Percentiles rank a stretch among this genome's conserved stretches.
Conservation (phyloP, 2,329 filamentous ascomycete species). For the Phaeosphaeriaceae sp. region DNA sequence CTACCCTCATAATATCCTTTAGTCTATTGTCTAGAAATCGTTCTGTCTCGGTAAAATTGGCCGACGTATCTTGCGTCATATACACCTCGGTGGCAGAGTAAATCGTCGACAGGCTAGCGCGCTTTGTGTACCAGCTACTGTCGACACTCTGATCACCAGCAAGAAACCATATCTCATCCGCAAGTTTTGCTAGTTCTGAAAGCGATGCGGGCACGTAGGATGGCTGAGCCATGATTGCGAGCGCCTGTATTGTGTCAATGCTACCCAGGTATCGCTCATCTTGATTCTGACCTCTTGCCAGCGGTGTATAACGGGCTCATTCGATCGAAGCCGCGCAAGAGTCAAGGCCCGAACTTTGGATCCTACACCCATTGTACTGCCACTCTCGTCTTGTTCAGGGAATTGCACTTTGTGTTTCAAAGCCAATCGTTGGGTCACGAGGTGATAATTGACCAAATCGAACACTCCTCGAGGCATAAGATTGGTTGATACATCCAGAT, state of each 20-base stretch:
- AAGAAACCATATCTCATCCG: conserved; percentile 92
- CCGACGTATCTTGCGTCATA: conserved; percentile 87
- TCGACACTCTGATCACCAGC: conserved; percentile 84
- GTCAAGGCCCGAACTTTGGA: conserved; percentile 73
- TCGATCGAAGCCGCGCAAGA: conserved; percentile 78
- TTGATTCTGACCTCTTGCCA: conserved; percentile 78
- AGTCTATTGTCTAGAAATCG: conserved; percentile 79
- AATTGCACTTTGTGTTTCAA: conserved; percentile 60
- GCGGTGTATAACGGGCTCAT: conserved; percentile 71
- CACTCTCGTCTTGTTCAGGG: conserved; percentile 37
- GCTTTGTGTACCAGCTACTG: conserved; percentile 83
- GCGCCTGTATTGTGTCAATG: conserved; percentile 62
- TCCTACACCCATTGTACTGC: conserved; percentile 57
- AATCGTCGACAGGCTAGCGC: conserved; percentile 66
- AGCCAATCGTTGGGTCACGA: conserved; percentile 69
- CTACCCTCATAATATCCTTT: conserved; percentile 69
- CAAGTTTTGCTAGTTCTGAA: conserved; percentile 77
- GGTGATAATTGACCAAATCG: conserved; percentile 79
- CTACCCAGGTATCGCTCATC: conserved; percentile 29
- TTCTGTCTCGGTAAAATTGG: conserved; percentile 76
- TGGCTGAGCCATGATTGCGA: conserved; percentile 88
- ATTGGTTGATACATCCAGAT: conserved; percentile 83
- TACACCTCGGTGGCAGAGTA: conserved; percentile 81
- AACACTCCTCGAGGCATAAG: conserved; percentile 81
- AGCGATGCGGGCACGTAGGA: conserved; percentile 77